A percentile compares a stretch with the other conserved stretches of the same genome.
Evolutionary conservation across 108 stramenopile species (phyloP).

Genomic region (Nannochloropsis gaditana): DNA sequence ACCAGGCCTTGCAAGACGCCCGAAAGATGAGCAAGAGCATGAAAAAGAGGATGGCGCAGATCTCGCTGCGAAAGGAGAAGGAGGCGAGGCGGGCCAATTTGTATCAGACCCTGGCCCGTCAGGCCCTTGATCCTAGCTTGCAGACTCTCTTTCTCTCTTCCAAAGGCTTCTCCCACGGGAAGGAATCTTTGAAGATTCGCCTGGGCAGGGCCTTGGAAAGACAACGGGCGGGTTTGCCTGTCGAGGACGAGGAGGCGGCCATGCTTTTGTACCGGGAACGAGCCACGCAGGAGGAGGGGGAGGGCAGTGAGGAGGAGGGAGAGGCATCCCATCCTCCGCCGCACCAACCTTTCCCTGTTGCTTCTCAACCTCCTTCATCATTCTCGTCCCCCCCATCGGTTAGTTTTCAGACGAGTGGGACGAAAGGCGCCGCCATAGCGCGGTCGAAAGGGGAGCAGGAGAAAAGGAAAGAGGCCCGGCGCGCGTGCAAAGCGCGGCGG

Average conservation of each 20-base stretch:
- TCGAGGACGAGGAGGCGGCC: neutral
- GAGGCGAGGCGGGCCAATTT: neutral
- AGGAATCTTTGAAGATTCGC: neutral
- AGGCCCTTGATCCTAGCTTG: neutral
- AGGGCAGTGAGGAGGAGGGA: neutral
- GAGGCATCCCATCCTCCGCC: neutral
- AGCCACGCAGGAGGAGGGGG: slow-evolving; percentile 1
- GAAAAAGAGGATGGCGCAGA: neutral
- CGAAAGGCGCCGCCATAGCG: neutral
- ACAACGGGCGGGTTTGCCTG: neutral
- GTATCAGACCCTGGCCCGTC: neutral
- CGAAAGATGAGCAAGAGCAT: neutral
- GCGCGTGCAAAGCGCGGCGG: neutral
- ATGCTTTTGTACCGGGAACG: neutral
- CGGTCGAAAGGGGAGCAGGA: neutral
- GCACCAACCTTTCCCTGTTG: neutral
- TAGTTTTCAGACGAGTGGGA: neutral
- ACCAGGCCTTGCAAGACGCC: neutral
- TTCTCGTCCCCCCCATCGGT: too few species aligned
- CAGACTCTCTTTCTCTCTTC: neutral
- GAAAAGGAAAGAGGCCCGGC: neutral
- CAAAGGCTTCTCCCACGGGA: slow-evolving; percentile 6
- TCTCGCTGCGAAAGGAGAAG: neutral
- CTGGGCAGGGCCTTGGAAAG: neutral
- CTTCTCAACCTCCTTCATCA: neutral